Percentiles rank a stretch among this genome's conserved stretches.
Conservation (phyloP, 495 filamentous ascomycete genomes). For the Margaritispora aquatica region DNA sequence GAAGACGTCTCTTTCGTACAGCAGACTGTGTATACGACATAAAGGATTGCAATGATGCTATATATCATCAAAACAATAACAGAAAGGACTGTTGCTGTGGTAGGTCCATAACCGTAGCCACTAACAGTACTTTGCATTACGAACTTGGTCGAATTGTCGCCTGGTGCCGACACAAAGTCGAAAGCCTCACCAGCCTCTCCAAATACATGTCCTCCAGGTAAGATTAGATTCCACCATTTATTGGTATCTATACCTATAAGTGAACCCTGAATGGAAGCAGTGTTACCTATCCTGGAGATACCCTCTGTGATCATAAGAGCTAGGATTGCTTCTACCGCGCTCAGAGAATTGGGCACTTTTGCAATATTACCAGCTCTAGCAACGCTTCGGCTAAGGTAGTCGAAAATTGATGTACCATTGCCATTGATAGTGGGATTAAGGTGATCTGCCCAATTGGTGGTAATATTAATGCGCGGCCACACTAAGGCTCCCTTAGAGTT, state of each 20-base stretch:
- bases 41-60: slow-evolving; percentile 4
- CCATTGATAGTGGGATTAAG: not conserved
- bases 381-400: not conserved
- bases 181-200: slow-evolving; percentile 10
- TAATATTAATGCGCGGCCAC: slow-evolving; percentile 9
- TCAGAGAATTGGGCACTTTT: not conserved
- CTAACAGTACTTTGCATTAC: slow-evolving; percentile 2
- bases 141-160: slow-evolving; percentile 1
- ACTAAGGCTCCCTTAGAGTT: not conserved
- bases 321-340: slow-evolving; percentile 12
- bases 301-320: slow-evolving; percentile 13
- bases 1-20: slow-evolving; percentile 1
- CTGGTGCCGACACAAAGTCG: not conserved
- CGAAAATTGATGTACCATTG: not conserved
- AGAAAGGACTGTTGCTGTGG: not conserved
- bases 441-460: slow-evolving; percentile 2
- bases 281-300: not conserved
- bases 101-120: slow-evolving; percentile 12
- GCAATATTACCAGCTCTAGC: not conserved
- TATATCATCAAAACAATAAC: slow-evolving; percentile 2
- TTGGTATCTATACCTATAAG: not conserved
- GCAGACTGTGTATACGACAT: slow-evolving; percentile 1
- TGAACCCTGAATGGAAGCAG: slow-evolving; percentile 1
- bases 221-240: slow-evolving; percentile 1
- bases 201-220: not conserved